Base-by-base conservation (phyloP, 345 rosid species). In the Mallotus nudiflorus region DNA sequence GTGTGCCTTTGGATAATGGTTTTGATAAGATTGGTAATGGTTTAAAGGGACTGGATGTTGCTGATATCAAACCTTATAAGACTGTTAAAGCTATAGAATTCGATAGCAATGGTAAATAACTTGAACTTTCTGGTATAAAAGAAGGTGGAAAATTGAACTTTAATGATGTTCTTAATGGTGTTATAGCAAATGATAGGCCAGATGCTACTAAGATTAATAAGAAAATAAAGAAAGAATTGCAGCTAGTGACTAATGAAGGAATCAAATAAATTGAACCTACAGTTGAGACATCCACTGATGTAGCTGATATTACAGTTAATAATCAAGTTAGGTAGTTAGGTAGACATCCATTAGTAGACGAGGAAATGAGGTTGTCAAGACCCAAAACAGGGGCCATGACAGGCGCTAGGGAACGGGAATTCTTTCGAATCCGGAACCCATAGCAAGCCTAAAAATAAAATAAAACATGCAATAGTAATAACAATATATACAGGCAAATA, bases 1-100 rank as follows among this genome's bases (percentile, higher is more conserved):
- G 48, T 53, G 74, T 58, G 20, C 68, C 74, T 29, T 48, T 85
- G 76, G 84, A 80, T 65, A 86, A 85, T 80, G 86, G 77, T 56
- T 83, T 86, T 78, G 81, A 84, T 69, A 78, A 65, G 33, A 67
- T 80, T 73, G 77, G 66, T 31, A 50, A 42, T 60, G 77, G 57
- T 61, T 78, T 67, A 13, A 81, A 69, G 57, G 70, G 37, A 63
- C 54, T 35, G 29, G 73, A 66, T 55, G 73, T 73, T 60, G 49
- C 50, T 13, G 63, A 35, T 75, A 48, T 68, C 69, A 76, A 71
- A 53, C 45, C 59, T 60, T 82, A 68, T 57, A 70, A 77, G 31
- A 28, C 64, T 59, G 46, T 68, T 56, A 79, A 76, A 58, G 62
- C 73, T 62, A 74, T 56, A 11, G 67, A 68, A 68, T 68, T 55